phyloP scores from a whole-genome alignment of 768 basidiomycete genomes.

The Lentinula sp. region DNA sequence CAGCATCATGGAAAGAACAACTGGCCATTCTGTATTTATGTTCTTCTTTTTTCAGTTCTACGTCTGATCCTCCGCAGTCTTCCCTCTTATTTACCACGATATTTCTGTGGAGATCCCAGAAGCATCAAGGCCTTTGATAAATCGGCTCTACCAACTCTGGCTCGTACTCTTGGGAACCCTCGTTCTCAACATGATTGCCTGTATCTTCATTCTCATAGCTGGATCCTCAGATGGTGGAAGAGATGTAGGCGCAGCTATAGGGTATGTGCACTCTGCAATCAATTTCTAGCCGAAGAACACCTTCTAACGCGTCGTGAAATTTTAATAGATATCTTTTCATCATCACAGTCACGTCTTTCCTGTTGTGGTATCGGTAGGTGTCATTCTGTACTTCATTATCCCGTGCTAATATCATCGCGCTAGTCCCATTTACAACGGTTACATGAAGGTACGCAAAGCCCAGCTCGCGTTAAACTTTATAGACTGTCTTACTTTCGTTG shows the following conservation, averaged over 20 bases:
- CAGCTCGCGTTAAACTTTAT: constrained; percentile 1
- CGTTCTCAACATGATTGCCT: constrained; percentile 85
- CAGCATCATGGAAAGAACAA: constrained; percentile 81
- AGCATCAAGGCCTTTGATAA: constrained; percentile 70
- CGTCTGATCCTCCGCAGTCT: constrained; percentile 49
- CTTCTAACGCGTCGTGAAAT: constrained; percentile 3
- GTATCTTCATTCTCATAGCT: constrained; percentile 76
- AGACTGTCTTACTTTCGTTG: constrained; percentile 1
- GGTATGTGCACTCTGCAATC: constrained; percentile 40
- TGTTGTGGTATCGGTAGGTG: constrained; percentile 90
- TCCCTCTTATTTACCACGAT: constrained; percentile 91
- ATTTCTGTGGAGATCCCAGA: constrained; percentile 89
- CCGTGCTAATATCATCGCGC: constrained; percentile 8
- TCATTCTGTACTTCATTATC: constrained; percentile 4
- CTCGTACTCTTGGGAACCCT: constrained; percentile 80
- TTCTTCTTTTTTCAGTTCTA: constrained; percentile 10
- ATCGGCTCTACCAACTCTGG: constrained; percentile 90
- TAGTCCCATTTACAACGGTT: constrained; percentile 95
- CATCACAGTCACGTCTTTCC: constrained; percentile 75
- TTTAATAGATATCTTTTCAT: constrained; percentile 66
- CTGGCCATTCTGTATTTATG: constrained; percentile 80
- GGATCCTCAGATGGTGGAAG: constrained; percentile 72
- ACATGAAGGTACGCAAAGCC: constrained; percentile 72
- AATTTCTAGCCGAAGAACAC: constrained; percentile 5
- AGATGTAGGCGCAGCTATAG: constrained; percentile 78